Percentiles rank a stretch among this genome's conserved stretches.
phyloP scores from a whole-genome alignment of 768 basidiomycete species.

The Lepiota subincarnata region DNA sequence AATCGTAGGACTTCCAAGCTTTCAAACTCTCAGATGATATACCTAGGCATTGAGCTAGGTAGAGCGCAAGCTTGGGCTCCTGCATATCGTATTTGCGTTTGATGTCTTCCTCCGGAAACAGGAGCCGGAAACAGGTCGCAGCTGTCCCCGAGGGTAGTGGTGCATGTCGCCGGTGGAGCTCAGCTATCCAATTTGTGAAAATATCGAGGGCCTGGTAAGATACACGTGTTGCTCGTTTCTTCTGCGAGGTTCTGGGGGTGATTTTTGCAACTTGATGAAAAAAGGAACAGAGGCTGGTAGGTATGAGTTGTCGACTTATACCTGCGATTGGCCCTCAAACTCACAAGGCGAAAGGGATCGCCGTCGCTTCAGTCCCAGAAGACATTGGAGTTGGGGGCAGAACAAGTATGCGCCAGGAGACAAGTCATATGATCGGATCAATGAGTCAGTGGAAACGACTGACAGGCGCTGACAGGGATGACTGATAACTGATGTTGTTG shows the following conservation, averaged over 20 bases:
- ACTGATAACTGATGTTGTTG: not conserved
- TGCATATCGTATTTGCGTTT: slow-evolving; percentile 70
- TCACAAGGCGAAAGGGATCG: slow-evolving; percentile 42
- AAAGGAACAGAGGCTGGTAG: slow-evolving; percentile 44
- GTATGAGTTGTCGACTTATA: not conserved
- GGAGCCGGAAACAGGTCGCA: slow-evolving; percentile 58
- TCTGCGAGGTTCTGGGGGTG: slow-evolving; percentile 22
- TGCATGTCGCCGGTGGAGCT: slow-evolving; percentile 36
- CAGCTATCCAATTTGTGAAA: slow-evolving; percentile 40
- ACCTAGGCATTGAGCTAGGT: slow-evolving; percentile 48
- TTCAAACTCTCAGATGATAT: slow-evolving; percentile 27
- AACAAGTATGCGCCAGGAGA: not conserved
- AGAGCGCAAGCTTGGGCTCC: slow-evolving; percentile 53
- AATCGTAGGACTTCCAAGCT: slow-evolving; percentile 37
- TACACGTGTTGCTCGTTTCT: slow-evolving; percentile 14
- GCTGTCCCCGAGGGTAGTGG: slow-evolving; percentile 54
- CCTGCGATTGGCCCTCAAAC: slow-evolving; percentile 15
- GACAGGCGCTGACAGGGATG: no score
- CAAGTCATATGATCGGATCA: not conserved
- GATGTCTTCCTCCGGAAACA: slow-evolving; percentile 84
- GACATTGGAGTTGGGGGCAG: slow-evolving; percentile 11
- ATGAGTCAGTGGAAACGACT: no score
- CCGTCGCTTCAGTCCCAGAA: slow-evolving; percentile 2
- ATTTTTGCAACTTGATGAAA: slow-evolving; percentile 41
- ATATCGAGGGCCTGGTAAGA: slow-evolving; percentile 36